phyloP scores from a whole-genome alignment of 2,329 filamentous ascomycete species.

The Talaromyces sp. region DNA sequence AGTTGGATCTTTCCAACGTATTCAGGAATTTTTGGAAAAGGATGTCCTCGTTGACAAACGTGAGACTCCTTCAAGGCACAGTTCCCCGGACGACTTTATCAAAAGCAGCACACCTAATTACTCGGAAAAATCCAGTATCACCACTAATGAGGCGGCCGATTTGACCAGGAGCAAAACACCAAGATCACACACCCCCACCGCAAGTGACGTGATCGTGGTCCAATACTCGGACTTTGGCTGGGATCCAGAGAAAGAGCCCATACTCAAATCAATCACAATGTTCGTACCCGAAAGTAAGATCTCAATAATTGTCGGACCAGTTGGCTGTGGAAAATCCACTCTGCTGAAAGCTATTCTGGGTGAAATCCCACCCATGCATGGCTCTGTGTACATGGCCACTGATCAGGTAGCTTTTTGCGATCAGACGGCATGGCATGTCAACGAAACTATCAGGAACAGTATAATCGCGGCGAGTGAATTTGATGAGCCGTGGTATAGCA shows the following conservation, averaged over 20 bases:
- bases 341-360: conserved; percentile 46
- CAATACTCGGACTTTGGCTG: conserved; percentile 48
- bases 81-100: conserved; percentile 11
- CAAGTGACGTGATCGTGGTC: conserved; percentile 36
- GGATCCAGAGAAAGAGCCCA: conserved; percentile 41
- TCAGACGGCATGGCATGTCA: conserved; percentile 31
- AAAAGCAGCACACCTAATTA: conserved; percentile 22
- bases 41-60: conserved; percentile 16
- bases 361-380: conserved; percentile 37
- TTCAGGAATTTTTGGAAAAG: conserved; percentile 35
- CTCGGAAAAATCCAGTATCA: conserved; percentile 24
- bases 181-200: conserved; percentile 17
- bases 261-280: conserved; percentile 42
- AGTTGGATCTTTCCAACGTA: conserved; percentile 40
- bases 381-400: conserved; percentile 32
- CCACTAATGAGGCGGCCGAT: conserved; percentile 25
- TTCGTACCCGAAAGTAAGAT: conserved; percentile 42
- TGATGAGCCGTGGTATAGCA: conserved; percentile 30
- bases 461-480: conserved; percentile 28
- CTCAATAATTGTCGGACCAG: conserved; percentile 50
- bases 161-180: conserved; percentile 22
- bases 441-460: conserved; percentile 31
- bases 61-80: background rate
- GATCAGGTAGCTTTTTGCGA: conserved; percentile 41
- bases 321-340: conserved; percentile 54